Conservation (phyloP, 176 grass and related monocot genomes). For the Carex pumila region DNA sequence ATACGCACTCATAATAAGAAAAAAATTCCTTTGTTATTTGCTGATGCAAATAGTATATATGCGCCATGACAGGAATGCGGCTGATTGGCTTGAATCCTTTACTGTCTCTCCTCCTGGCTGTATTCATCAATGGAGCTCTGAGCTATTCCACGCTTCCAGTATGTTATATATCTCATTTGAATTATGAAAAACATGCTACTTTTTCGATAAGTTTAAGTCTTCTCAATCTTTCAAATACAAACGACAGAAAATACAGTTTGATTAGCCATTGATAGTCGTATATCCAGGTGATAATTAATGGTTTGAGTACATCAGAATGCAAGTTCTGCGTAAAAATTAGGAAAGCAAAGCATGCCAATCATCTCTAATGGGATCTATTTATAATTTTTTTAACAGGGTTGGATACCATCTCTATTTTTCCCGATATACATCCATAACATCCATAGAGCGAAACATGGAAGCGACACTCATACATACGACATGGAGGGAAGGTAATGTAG, state of each 20-base stretch:
- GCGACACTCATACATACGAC: slow-evolving; percentile 60
- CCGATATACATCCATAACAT: slow-evolving; percentile 87
- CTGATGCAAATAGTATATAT: background rate
- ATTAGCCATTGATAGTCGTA: background rate
- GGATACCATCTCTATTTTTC: slow-evolving; percentile 64
- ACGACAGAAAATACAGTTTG: background rate
- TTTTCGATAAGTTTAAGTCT: background rate
- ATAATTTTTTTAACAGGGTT: slow-evolving; percentile 24
- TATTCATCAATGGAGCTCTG: slow-evolving; percentile 51
- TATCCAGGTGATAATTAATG: background rate
- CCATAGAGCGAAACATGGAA: slow-evolving; percentile 74
- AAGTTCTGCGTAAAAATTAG: background rate
- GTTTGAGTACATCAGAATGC: background rate
- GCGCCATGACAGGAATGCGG: slow-evolving; percentile 33
- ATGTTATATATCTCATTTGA: background rate
- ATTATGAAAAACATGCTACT: background rate
- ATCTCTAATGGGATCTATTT: background rate
- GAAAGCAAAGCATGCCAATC: background rate
- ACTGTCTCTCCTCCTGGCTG: slow-evolving; percentile 47
- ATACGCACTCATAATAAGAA: background rate
- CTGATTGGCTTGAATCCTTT: slow-evolving; percentile 71
- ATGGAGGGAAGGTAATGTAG: slow-evolving; percentile 56
- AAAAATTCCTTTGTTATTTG: background rate
- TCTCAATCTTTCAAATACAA: background rate
- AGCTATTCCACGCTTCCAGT: slow-evolving; percentile 76